Conservation (phyloP, 2,329 filamentous ascomycete species). For the Gliomastix tumulicola region DNA sequence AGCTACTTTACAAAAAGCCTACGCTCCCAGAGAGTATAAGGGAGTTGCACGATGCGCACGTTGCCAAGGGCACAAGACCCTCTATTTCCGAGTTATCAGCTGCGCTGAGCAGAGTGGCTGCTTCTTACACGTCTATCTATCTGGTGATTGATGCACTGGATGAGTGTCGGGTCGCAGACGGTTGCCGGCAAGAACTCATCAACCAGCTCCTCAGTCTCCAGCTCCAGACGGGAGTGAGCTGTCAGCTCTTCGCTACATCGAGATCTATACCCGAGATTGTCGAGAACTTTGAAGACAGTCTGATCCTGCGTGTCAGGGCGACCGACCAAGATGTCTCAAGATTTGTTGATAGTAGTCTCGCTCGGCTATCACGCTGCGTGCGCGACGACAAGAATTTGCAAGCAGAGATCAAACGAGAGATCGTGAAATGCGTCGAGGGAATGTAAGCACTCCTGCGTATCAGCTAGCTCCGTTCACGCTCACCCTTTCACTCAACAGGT, state of each 20-base stretch:
- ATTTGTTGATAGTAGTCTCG: not conserved
- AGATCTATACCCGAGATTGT: conserved; percentile 1
- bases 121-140: conserved; percentile 2
- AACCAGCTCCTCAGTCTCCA: conserved; percentile 2
- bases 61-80: conserved; percentile 2
- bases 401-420: not conserved
- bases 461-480: not conserved
- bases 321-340: not conserved
- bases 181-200: not conserved
- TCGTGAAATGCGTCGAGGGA: not conserved
- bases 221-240: not conserved
- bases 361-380: not conserved
- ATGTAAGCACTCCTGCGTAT: conserved; percentile 1
- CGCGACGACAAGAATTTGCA: not conserved
- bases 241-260: conserved; percentile 9
- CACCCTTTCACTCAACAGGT: conserved; percentile 1
- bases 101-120: conserved; percentile 1
- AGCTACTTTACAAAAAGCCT: conserved; percentile 18
- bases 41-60: conserved; percentile 16
- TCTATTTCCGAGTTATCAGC: not conserved
- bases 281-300: not conserved
- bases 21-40: conserved; percentile 17
- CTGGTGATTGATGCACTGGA: conserved; percentile 16
- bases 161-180: conserved; percentile 7
- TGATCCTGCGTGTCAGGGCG: not conserved